These are phyloP conservation scores for Graphilbum fragrans DNA, from an alignment of 2,329 filamentous ascomycete species.

Conservation along the genomic window DNA sequence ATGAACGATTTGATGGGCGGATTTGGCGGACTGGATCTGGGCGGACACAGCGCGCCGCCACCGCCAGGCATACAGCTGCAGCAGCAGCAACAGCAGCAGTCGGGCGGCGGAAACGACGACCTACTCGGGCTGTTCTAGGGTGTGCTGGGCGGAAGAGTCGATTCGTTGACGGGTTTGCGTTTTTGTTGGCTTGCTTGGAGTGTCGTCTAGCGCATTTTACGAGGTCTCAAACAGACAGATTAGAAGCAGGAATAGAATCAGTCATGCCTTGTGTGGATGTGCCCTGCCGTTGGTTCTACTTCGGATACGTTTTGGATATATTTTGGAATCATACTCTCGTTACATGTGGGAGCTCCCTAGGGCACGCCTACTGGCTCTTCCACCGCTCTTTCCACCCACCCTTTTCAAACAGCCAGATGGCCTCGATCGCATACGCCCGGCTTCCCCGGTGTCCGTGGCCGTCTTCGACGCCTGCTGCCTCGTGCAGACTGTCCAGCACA, in stretches of 20 bases:
- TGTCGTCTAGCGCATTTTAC: too few relatives aligned
- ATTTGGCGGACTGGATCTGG: constrained; percentile 70
- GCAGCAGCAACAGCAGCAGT: constrained; percentile 31
- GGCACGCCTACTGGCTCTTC: constrained; percentile 22
- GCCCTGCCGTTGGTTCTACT: too few relatives aligned
- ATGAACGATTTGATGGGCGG: constrained; percentile 86
- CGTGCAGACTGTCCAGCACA: constrained; percentile 63
- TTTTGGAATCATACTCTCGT: too few relatives aligned
- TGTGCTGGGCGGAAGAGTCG: neutral
- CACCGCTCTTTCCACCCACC: constrained; percentile 58
- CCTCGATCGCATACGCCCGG: constrained; percentile 75
- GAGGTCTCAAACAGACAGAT: too few relatives aligned
- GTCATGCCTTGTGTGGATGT: too few relatives aligned
- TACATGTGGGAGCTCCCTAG: too few relatives aligned
- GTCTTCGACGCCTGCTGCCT: constrained; percentile 56
- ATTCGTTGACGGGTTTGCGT: neutral
- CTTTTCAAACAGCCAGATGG: constrained; percentile 69
- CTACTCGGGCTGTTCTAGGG: constrained; percentile 43
- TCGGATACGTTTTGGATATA: too few relatives aligned
- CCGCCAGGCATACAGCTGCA: constrained; percentile 49
- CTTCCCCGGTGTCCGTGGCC: constrained; percentile 65
- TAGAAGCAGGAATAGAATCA: too few relatives aligned
- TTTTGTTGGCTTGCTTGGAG: neutral
- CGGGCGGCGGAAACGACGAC: constrained; percentile 44
- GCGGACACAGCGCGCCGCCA: constrained; percentile 50